Base-by-base conservation (phyloP, 805 yeast genomes). In the Nakazawaea anatomiae region DNA sequence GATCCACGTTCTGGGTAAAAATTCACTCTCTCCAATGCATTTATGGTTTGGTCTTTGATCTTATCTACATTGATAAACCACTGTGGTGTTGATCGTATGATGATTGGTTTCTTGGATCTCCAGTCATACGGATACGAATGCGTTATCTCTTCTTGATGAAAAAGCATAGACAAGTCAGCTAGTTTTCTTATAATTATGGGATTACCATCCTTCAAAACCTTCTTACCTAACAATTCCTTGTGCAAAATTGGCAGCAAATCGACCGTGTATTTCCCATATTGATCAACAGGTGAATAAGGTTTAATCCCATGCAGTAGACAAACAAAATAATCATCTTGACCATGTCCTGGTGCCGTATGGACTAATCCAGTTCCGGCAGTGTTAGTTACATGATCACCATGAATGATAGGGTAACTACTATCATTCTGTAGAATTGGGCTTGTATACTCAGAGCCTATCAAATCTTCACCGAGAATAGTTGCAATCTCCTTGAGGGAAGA, bases 281-380 rank as follows among this genome's bases (percentile, higher is more conserved):
- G 78, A 61, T 94, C 89, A 2, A 94, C 95, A 0, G 94, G 89
- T 0, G 97, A 89, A 54, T 71, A 78, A 0, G 88, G 79, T 8
- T 67, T 71, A 27, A 94, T 72, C 0, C 73, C 73, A 54, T 85
- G 68, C 27, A 71, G 66, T 52, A 77, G 65, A 35, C 96, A 92
- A 36, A 85, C 74, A 6, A 84, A 60, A 62, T 88, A 91, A 70
- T 94, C 99, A 57, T 94, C 99, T 59, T 83, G 79, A 60, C 99
- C 99, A 64, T 94, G 99, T 0, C 97, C 98, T 1, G 99, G 98
- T 0, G 99, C 98, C 25, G 89, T 87, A 63, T 94, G 99, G 1
- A 94, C 99, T 11, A 94, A 69, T 2, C 99, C 99, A 0, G 99
- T 89, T 65, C 99, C 99, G 0, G 94, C 82, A 1, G 76, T 57